Evolutionary conservation across 1,284 basidiomycete genomes (phyloP).

Genomic region (Trichosporon sp.): DNA sequence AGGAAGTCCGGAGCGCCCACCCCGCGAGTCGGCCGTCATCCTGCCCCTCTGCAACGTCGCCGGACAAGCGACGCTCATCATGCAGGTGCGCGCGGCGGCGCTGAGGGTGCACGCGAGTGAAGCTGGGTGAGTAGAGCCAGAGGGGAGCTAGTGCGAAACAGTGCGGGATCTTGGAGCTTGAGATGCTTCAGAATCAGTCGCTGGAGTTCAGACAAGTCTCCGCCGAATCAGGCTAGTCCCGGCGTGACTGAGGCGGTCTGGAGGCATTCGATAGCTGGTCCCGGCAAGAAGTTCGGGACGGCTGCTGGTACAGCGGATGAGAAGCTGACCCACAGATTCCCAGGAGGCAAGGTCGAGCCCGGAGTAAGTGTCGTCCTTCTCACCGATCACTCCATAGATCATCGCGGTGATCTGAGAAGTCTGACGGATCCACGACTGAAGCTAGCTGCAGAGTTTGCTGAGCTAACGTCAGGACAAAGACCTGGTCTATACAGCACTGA

Average conservation of each 20-base stretch:
- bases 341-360: slow-evolving; percentile 46
- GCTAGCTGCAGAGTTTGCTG: no score
- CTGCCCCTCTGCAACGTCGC: slow-evolving; percentile 50
- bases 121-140: slow-evolving; percentile 43
- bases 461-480: slow-evolving; percentile 31
- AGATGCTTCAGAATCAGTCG: no score
- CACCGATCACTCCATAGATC: no score
- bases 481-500: slow-evolving; percentile 43
- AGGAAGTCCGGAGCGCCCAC: not conserved
- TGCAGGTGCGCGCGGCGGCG: slow-evolving; percentile 42
- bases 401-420: not conserved
- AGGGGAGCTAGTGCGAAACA: no score
- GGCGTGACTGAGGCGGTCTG: no score
- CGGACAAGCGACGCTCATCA: slow-evolving; percentile 40
- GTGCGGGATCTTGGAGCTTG: no score
- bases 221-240: no score
- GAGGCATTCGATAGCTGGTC: no score
- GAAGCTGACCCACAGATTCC: slow-evolving; percentile 37
- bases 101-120: slow-evolving; percentile 51
- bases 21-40: slow-evolving; percentile 45
- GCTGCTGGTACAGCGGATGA: no score
- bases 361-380: not conserved
- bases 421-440: no score
- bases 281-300: no score
- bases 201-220: no score